Evolutionary conservation across 108 stramenopile genomes (phyloP).

Genomic region (Stephanodiscus triporus): DNA sequence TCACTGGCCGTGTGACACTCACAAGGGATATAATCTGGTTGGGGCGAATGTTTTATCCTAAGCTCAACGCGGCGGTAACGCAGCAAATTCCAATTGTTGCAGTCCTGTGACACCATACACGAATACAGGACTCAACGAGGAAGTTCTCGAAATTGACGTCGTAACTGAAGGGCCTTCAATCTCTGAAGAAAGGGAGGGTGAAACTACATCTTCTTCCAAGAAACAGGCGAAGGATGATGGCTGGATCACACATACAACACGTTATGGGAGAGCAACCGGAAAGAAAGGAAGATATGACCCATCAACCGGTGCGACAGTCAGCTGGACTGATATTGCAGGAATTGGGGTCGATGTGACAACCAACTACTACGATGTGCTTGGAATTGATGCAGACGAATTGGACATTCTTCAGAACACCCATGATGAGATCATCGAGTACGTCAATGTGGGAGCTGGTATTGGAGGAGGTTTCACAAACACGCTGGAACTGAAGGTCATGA

Average conservation of each 20-base stretch:
- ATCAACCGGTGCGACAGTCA: not conserved
- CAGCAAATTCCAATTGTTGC: not conserved
- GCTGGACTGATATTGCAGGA: not conserved
- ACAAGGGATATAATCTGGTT: slow-evolving; percentile 36
- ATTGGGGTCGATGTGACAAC: not conserved
- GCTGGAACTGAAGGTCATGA: slow-evolving; percentile 48
- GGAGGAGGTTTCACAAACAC: slow-evolving; percentile 51
- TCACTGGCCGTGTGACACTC: slow-evolving; percentile 13
- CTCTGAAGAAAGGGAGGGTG: slow-evolving; percentile 1
- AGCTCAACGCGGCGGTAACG: not conserved
- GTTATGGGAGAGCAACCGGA: not conserved
- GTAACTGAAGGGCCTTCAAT: not conserved
- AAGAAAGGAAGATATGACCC: not conserved
- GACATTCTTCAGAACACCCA: not conserved
- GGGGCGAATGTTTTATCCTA: slow-evolving; percentile 27
- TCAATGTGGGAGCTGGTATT: slow-evolving; percentile 40
- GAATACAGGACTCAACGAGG: not conserved
- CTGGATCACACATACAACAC: not conserved
- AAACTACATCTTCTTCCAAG: not conserved
- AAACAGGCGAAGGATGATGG: not conserved
- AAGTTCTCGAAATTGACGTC: not conserved
- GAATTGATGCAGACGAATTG: slow-evolving; percentile 5
- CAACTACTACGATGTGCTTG: not conserved
- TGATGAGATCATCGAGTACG: slow-evolving; percentile 14
- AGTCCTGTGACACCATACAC: not conserved